These are phyloP conservation scores for Eucalyptus curtisii DNA, from an alignment of 345 rosid genomes.

Conservation along the genomic window DNA sequence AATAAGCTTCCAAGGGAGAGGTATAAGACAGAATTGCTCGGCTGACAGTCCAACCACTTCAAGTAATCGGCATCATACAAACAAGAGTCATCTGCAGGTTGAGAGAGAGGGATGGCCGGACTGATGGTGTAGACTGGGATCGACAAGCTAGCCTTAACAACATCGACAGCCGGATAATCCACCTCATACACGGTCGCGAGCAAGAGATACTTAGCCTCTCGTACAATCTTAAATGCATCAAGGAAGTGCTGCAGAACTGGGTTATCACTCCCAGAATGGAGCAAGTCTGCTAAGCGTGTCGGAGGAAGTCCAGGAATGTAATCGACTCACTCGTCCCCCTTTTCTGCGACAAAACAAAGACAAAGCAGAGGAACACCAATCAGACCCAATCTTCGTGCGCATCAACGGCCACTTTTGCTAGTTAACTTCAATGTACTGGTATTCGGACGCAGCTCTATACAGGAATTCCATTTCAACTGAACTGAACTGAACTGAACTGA, in stretches of 20 bases:
- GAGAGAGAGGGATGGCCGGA: conserved; percentile 24
- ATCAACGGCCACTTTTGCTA: neutral
- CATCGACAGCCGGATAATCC: neutral
- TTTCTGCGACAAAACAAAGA: neutral
- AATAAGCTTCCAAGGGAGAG: conserved; percentile 28
- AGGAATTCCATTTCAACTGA: neutral
- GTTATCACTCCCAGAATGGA: neutral
- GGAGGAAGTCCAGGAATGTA: conserved; percentile 12
- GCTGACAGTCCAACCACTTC: conserved; percentile 24
- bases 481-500: neutral
- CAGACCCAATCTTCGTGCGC: neutral
- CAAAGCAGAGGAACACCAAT: neutral
- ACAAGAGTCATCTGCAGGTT: neutral
- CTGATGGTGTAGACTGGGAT: conserved; percentile 19
- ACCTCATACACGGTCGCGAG: neutral
- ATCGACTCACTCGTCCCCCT: conserved; percentile 7
- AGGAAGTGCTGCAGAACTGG: neutral
- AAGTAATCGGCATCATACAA: neutral
- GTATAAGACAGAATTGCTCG: conserved; percentile 16
- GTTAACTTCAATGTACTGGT: neutral
- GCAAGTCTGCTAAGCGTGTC: neutral
- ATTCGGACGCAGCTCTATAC: neutral
- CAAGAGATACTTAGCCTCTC: neutral
- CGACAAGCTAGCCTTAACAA: neutral
- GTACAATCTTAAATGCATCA: neutral